Base-by-base conservation (phyloP, 2,329 filamentous ascomycete species). In the Ophiobolus disseminans region DNA sequence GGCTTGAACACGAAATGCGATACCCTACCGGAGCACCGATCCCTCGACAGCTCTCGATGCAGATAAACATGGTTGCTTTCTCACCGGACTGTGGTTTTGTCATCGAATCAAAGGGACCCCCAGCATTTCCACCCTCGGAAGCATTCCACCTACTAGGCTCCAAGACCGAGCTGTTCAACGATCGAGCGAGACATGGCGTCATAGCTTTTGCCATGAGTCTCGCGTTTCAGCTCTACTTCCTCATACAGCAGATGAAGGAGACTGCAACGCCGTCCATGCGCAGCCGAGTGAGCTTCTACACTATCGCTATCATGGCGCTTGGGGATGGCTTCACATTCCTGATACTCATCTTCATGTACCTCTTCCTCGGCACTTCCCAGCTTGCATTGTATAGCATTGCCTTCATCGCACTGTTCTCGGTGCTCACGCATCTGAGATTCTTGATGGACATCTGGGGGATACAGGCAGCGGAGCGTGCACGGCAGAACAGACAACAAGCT, bases 71-170 rank as follows among this genome's bases (percentile, higher is more conserved):
- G 63, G 73, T 84, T 8, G 75, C 83, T 8, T 86, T 86, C 63
- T 87, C 84, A 13, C 85, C 85, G 2, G 85, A 87, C 60, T 87
- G 85, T 66, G 84, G 84, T n/a, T 86, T 85, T 55, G 76, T 86
- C 22, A 76, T 87, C 13, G 80, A 86, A 61, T 84, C 82, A 4
- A 83, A 84, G 66, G 82, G 82, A 1, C 76, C 81, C 3, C 82
- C 84, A 5, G 77, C 82, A 36, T 80, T 75, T 53, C 68, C 80
- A 5, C 79, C 79, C 4, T 76, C 78, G 26, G 76, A 82, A 52
- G 73, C 69, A 10, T 68, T 78, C 30, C 83, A 86, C 63, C 69
- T 86, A 8, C 65, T 70, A 2, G 85, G 85, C 1, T 78, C 78
- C 9, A 87, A 87, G 60, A 70, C 78, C 5, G 84, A 87, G 63